Conservation (phyloP, 441 rosid genomes). For the Cnidoscolus chayamansa region DNA sequence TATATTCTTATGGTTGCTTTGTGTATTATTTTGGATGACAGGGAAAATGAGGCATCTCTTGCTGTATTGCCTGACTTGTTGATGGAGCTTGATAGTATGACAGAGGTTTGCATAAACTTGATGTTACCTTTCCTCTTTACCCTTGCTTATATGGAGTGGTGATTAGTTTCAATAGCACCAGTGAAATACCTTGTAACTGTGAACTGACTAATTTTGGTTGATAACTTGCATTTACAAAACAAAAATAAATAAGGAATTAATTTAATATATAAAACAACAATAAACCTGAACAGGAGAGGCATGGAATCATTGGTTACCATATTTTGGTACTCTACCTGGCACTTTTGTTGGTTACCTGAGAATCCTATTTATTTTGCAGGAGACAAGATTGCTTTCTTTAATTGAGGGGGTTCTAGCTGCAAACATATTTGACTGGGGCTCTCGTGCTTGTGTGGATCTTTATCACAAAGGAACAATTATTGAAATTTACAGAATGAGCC, state of each 20-base stretch:
- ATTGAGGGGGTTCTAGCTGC: conserved; percentile 98
- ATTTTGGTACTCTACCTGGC: background rate
- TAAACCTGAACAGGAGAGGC: background rate
- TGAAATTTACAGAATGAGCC: conserved; percentile 98
- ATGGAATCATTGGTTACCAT: background rate
- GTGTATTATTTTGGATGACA: conserved; percentile 28
- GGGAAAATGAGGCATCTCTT: conserved; percentile 99
- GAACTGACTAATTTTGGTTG: background rate
- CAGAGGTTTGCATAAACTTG: conserved; percentile 48
- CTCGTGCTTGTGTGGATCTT: conserved; percentile 96
- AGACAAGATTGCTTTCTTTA: conserved; percentile 74
- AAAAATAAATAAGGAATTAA: background rate
- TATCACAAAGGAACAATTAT: conserved; percentile 97
- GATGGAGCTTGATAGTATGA: conserved; percentile 83
- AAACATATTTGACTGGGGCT: conserved; percentile 99
- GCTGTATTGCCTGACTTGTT: conserved; percentile 91
- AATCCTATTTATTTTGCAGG: conserved; percentile 46
- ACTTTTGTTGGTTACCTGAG: conserved; percentile 6
- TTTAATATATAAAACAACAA: background rate
- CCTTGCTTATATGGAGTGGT: background rate
- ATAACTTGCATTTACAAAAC: background rate
- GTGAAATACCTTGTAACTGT: background rate
- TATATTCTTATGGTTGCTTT: conserved; percentile 8
- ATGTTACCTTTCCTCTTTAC: conserved; percentile 11
- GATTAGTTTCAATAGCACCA: background rate